Evolutionary conservation across 768 basidiomycete genomes (phyloP), one percentile per base, ranked within the genome.

Genomic region (Psilocybe azurescens): DNA sequence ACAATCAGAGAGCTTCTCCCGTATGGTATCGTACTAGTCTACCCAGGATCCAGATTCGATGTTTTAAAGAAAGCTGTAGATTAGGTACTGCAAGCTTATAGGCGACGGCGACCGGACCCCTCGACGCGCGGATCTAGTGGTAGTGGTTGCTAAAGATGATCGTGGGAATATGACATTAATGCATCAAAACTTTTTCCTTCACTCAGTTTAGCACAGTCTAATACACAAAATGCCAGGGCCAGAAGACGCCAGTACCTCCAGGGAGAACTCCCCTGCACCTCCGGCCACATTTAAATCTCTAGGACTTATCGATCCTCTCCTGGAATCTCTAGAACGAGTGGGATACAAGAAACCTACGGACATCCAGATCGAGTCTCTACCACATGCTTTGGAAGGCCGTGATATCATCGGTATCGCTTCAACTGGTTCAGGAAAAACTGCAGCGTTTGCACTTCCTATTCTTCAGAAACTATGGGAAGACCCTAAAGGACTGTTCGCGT

Each of bases 401-500:
- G 97, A 99, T 78, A 93, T 99, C 67, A 99, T 99, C 61, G 97
- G 97, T 18, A 91, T 99, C n/a, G 97, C 97, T 33, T 89, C 94
- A 66, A 99, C 97, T 9, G 97, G 97, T 32, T 95, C 93, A 11
- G 97, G 97, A 67, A 99, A 99, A 81, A 99, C 97, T 0, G 97
- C 95, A 14, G 96, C 97, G 20, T 99, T 99, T 76, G 95, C 94
- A 28, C 78, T 99, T 5, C 97, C 97, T 2, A 97, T 99, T 61
- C 78, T 99, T 38, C 97, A 99, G 75, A 94, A 94, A 67, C 77
- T 99, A 74, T 99, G 95, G 95, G 92, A 95, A 53, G 92, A 96
- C 32, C 97, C 97, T 50, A 90, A 90, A 70, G 93, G 94, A 20
- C 84, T 97, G 44, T 99, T 95, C 73, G 95, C 95, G 13, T 91